Evolutionary conservation across 2,329 filamentous ascomycete species (phyloP).

Genomic region (Penicillium paneum): DNA sequence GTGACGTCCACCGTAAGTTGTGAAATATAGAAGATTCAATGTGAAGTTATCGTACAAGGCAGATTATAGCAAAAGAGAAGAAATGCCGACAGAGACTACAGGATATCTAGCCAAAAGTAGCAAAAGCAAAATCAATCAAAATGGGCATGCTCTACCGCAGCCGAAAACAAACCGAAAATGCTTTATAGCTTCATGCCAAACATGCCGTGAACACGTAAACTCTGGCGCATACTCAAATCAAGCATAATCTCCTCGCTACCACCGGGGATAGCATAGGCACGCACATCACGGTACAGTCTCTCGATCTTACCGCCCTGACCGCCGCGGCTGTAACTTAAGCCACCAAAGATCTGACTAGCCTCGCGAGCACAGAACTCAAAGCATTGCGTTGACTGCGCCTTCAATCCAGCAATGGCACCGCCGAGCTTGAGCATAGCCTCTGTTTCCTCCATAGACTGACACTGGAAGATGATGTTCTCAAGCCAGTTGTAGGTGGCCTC

Average conservation of each 20-base stretch:
- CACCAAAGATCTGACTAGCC: slow-evolving; percentile 95
- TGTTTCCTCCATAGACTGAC: slow-evolving; percentile 85
- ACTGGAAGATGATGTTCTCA: slow-evolving; percentile 92
- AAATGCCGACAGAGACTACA: slow-evolving; percentile 16
- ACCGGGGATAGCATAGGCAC: slow-evolving; percentile 93
- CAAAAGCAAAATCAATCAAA: not conserved
- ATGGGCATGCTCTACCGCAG: not conserved
- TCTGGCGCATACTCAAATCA: slow-evolving; percentile 90
- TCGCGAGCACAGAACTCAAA: slow-evolving; percentile 98
- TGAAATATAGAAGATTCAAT: slow-evolving; percentile 3
- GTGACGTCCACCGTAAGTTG: not conserved
- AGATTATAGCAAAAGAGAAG: slow-evolving; percentile 4
- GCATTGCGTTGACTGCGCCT: slow-evolving; percentile 88
- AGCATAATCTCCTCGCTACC: slow-evolving; percentile 99
- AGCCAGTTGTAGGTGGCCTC: slow-evolving; percentile 97
- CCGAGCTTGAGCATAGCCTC: slow-evolving; percentile 96
- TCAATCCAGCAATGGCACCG: slow-evolving; percentile 87
- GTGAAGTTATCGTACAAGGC: slow-evolving; percentile 17
- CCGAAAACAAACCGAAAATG: slow-evolving; percentile 4
- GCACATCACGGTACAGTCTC: slow-evolving; percentile 87
- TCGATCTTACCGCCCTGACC: slow-evolving; percentile 96
- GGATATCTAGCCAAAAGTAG: slow-evolving; percentile 21
- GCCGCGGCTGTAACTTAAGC: slow-evolving; percentile 84
- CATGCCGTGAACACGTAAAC: slow-evolving; percentile 79
- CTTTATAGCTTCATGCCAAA: slow-evolving; percentile 82